Conservation (phyloP, 164 flowering plant genomes). For the Brasenia schreberi region DNA sequence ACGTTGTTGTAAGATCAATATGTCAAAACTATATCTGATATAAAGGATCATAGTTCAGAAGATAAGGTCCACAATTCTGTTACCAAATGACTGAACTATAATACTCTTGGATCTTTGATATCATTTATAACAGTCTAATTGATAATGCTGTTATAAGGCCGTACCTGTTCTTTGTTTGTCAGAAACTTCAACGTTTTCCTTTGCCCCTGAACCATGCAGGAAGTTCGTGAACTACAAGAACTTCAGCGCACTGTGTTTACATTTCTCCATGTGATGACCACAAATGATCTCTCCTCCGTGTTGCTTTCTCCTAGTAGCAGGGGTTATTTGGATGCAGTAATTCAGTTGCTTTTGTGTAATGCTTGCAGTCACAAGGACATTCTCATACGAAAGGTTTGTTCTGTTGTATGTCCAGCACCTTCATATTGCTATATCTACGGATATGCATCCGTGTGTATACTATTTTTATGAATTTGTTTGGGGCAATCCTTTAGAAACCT, state of each 20-base stretch:
- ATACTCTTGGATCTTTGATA: too few species aligned
- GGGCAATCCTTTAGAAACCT: neutral
- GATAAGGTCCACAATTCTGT: too few species aligned
- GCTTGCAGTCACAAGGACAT: constrained; percentile 84
- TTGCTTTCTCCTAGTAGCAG: constrained; percentile 70
- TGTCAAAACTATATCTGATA: too few species aligned
- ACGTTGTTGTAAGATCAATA: too few species aligned
- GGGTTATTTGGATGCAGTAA: constrained; percentile 51
- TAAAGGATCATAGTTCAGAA: too few species aligned
- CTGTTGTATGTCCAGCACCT: neutral
- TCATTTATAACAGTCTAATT: too few species aligned
- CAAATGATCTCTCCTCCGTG: constrained; percentile 72
- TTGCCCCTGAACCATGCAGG: constrained; percentile 30
- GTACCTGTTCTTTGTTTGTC: neutral
- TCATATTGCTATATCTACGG: too few species aligned
- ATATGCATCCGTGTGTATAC: too few species aligned
- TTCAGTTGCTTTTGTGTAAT: constrained; percentile 55
- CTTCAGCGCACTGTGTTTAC: constrained; percentile 75
- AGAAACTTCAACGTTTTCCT: neutral
- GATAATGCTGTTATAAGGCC: too few species aligned
- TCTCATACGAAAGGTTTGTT: constrained; percentile 61
- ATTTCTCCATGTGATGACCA: constrained; percentile 76
- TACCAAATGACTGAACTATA: too few species aligned
- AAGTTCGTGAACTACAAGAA: constrained; percentile 85
- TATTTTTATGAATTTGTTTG: neutral